phyloP scores from a whole-genome alignment of 371 early-diverging fungal species.

The Paraphysoderma sedebokerense region DNA sequence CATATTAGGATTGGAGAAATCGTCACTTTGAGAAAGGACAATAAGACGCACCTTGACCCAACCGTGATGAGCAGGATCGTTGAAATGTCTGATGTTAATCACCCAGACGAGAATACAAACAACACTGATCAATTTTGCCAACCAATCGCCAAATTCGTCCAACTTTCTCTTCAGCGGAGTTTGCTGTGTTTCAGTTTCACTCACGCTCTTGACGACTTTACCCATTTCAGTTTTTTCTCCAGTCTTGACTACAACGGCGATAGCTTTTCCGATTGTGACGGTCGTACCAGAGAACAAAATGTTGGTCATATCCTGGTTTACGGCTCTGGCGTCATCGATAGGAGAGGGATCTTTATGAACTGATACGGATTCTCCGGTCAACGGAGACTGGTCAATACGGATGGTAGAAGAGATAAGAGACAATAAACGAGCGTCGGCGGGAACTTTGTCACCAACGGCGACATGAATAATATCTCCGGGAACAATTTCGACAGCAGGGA shows the following conservation, averaged over 20 bases:
- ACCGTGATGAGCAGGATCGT: slow-evolving; percentile 71
- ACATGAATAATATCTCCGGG: slow-evolving; percentile 92
- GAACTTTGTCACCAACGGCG: slow-evolving; percentile 85
- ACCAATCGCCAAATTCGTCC: slow-evolving; percentile 91
- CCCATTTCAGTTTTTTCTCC: slow-evolving; percentile 84
- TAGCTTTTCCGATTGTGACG: slow-evolving; percentile 81
- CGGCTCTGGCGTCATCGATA: slow-evolving; percentile 48
- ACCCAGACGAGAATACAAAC: slow-evolving; percentile 93
- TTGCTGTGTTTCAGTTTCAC: slow-evolving; percentile 67
- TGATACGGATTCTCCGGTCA: slow-evolving; percentile 93
- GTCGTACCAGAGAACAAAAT: slow-evolving; percentile 91
- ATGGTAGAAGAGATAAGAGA: slow-evolving; percentile 58
- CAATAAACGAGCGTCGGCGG: slow-evolving; percentile 83
- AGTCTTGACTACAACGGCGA: slow-evolving; percentile 73
- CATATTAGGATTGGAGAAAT: background rate
- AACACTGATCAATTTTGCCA: slow-evolving; percentile 85
- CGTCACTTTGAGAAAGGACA: slow-evolving; percentile 23
- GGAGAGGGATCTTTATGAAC: slow-evolving; percentile 58
- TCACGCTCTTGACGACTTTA: slow-evolving; percentile 73
- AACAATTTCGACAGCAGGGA: slow-evolving; percentile 65
- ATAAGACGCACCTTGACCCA: too few relatives aligned
- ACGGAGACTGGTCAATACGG: slow-evolving; percentile 81
- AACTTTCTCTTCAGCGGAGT: slow-evolving; percentile 87
- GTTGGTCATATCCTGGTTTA: slow-evolving; percentile 88
- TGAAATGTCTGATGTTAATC: slow-evolving; percentile 89